Conservation (phyloP, 805 yeast species). For the Metschnikowia anglica region DNA sequence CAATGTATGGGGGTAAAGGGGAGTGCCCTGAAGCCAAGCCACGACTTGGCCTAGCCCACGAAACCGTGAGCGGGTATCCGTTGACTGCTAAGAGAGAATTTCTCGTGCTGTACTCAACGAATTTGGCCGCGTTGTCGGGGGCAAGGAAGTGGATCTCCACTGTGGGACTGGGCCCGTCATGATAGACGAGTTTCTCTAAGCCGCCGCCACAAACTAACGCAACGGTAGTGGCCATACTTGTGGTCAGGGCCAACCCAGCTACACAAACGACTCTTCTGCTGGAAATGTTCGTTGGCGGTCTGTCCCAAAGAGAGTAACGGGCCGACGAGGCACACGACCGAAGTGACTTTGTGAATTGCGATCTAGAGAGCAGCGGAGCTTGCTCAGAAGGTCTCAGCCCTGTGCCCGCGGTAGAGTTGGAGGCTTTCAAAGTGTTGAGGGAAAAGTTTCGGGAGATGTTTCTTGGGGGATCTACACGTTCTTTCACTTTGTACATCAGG, state of each 20-base stretch:
- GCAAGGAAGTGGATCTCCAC: constrained; percentile 53
- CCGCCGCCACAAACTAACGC: constrained; percentile 70
- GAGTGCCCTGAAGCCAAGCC: constrained; percentile 19
- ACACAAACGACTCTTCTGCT: constrained; percentile 31
- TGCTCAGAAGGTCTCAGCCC: constrained; percentile 1
- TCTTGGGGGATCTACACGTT: constrained; percentile 10
- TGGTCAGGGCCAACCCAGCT: constrained; percentile 38
- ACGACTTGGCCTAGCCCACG: constrained; percentile 40
- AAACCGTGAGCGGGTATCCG: constrained; percentile 49
- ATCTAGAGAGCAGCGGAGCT: constrained; percentile 4
- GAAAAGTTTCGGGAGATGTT: constrained; percentile 4
- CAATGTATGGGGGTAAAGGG: constrained; percentile 24
- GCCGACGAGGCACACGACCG: constrained; percentile 9
- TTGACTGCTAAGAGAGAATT: constrained; percentile 59
- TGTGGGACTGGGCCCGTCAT: constrained; percentile 16
- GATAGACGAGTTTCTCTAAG: constrained; percentile 48
- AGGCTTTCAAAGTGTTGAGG: constrained; percentile 1
- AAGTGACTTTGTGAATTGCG: constrained; percentile 8
- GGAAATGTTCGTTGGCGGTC: constrained; percentile 1
- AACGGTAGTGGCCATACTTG: constrained; percentile 51
- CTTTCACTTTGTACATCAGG: constrained; percentile 16
- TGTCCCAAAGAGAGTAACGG: constrained; percentile 8
- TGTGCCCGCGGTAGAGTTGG: constrained; percentile 1
- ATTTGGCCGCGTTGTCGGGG: constrained; percentile 53
- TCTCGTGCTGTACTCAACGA: constrained; percentile 47